Evolutionary conservation across 1,139 yeast species (phyloP).

Genomic region (Blastobotrys malaysiensis): DNA sequence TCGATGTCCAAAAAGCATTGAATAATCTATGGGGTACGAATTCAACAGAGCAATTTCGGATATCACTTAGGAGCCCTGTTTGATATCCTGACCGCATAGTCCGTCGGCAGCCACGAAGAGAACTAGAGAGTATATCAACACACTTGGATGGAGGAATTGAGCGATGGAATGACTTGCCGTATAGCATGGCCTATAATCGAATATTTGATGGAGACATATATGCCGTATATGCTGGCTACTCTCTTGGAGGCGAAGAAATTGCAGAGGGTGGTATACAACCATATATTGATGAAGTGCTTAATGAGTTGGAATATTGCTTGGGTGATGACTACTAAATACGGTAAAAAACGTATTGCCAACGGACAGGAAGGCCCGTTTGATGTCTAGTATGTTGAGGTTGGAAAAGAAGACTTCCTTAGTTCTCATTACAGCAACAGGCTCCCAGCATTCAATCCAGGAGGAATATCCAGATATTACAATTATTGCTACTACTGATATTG

Average conservation of each 20-base stretch:
- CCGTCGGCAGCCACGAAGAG: constrained; percentile 41
- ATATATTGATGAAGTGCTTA: constrained; percentile 7
- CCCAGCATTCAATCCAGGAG: constrained; percentile 3
- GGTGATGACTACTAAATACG: constrained; percentile 9
- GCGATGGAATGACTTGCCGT: constrained; percentile 43
- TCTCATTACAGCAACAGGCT: constrained; percentile 1
- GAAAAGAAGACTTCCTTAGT: constrained; percentile 8
- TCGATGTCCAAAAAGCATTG: constrained; percentile 33
- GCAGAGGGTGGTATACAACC: constrained; percentile 4
- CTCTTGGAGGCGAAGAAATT: not conserved
- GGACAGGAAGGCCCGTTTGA: constrained; percentile 8
- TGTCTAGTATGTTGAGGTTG: constrained; percentile 8
- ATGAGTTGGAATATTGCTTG: constrained; percentile 7
- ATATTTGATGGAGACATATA: constrained; percentile 41
- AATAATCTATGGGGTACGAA: constrained; percentile 34
- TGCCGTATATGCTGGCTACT: constrained; percentile 8
- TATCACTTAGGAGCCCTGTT: constrained; percentile 32
- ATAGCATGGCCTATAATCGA: constrained; percentile 37
- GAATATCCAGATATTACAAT: constrained; percentile 7
- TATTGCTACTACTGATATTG: constrained; percentile 3
- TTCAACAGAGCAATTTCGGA: constrained; percentile 19
- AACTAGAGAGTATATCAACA: constrained; percentile 36
- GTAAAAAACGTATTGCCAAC: constrained; percentile 5
- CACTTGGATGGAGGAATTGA: constrained; percentile 46
- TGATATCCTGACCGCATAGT: constrained; percentile 55